Percentiles rank a stretch among this genome's conserved stretches.
Conservation (phyloP, 2,329 filamentous ascomycete species). For the Aspergillus spinulosporus region DNA sequence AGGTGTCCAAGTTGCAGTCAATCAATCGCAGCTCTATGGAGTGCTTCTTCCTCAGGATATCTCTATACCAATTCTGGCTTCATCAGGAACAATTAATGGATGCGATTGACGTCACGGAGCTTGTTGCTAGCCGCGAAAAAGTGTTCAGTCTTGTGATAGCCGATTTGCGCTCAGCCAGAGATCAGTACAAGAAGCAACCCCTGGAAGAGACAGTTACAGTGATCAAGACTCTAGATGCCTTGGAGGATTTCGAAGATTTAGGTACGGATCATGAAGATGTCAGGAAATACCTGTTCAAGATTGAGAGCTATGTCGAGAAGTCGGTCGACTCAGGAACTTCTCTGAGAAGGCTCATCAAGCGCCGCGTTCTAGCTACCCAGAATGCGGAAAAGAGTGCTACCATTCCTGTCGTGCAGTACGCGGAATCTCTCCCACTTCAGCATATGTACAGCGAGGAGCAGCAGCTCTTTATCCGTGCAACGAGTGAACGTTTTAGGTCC, state of each 20-base stretch:
- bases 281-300: constrained; percentile 38
- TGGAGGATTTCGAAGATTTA: constrained; percentile 44
- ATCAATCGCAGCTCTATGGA: constrained; percentile 38
- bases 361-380: constrained; percentile 36
- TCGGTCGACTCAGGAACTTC: constrained; percentile 33
- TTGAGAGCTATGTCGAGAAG: constrained; percentile 38
- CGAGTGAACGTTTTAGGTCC: constrained; percentile 35
- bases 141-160: constrained; percentile 36
- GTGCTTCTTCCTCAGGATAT: constrained; percentile 39
- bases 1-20: constrained; percentile 33
- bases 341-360: constrained; percentile 33
- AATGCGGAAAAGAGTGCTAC: constrained; percentile 29
- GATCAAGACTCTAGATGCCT: constrained; percentile 39
- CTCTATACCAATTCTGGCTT: constrained; percentile 37
- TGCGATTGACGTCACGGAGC: constrained; percentile 31
- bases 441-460: constrained; percentile 42
- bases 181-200: constrained; percentile 37
- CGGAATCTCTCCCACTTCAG: constrained; percentile 37
- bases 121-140: constrained; percentile 35
- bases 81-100: constrained; percentile 34
- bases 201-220: constrained; percentile 36
- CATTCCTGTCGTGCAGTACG: constrained; percentile 34
- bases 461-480: constrained; percentile 38
- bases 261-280: constrained; percentile 35
- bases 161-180: constrained; percentile 38